These are phyloP conservation scores for Fagus crenata DNA, from an alignment of 306 rosid species.

Conservation along the genomic window DNA sequence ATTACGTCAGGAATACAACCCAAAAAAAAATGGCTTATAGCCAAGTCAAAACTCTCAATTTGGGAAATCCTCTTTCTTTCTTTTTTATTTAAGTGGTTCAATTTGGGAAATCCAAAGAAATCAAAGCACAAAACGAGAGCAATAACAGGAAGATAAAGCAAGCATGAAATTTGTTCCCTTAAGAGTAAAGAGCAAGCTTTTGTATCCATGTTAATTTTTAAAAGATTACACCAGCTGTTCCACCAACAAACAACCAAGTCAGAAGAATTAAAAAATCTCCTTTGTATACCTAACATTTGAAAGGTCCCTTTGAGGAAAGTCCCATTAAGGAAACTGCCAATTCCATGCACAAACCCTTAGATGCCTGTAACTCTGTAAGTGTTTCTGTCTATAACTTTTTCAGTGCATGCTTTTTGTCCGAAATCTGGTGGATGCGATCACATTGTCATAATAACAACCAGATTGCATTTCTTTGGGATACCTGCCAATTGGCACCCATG, in stretches of 20 bases:
- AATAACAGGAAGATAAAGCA: neutral
- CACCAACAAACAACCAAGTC: slow-evolving; percentile 12
- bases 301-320: neutral
- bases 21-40: neutral
- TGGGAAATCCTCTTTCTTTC: too few relatives aligned
- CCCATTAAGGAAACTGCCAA: neutral
- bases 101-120: neutral
- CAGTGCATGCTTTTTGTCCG: neutral
- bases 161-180: neutral
- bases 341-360: neutral
- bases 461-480: slow-evolving; percentile 11
- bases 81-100: neutral
- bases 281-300: neutral
- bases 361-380: neutral
- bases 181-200: slow-evolving; percentile 2
- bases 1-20: neutral
- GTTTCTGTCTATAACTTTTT: neutral
- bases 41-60: neutral
- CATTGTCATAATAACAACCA: neutral
- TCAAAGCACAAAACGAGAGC: neutral
- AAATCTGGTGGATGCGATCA: slow-evolving; percentile 4
- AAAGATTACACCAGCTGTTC: neutral
- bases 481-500: slow-evolving; percentile 16
- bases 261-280: neutral
- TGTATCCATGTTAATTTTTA: neutral